Percentiles rank a stretch among this genome's conserved stretches.
phyloP scores from a whole-genome alignment of 1,284 basidiomycete species.

The Peniophora sp. region DNA sequence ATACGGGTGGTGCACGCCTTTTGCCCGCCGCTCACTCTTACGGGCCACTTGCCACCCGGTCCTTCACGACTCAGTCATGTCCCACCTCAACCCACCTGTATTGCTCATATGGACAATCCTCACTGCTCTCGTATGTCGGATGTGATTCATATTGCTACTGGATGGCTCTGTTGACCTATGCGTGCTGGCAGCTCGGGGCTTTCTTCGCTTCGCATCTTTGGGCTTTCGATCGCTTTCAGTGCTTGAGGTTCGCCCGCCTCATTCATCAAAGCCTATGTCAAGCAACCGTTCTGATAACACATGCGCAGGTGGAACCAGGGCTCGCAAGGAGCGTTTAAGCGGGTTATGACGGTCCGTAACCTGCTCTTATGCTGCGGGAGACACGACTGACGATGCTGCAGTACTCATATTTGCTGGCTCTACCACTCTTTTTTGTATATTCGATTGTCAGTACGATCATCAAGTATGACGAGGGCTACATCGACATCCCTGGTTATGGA shows the following conservation, averaged over 20 bases:
- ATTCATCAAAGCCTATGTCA: no score
- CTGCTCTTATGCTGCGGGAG: background rate
- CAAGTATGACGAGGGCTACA: slow-evolving; percentile 64
- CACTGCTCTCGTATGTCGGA: slow-evolving; percentile 34
- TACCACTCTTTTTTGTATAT: slow-evolving; percentile 56
- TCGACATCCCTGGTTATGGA: slow-evolving; percentile 32
- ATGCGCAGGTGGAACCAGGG: slow-evolving; percentile 55
- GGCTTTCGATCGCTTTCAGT: slow-evolving; percentile 71
- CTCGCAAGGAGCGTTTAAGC: slow-evolving; percentile 64
- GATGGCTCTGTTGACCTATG: background rate
- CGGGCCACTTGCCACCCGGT: background rate
- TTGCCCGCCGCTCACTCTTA: no score
- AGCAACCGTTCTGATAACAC: background rate
- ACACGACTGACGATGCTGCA: slow-evolving; percentile 17
- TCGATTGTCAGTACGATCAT: slow-evolving; percentile 55
- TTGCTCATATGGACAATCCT: slow-evolving; percentile 58
- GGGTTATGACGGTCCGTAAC: slow-evolving; percentile 65
- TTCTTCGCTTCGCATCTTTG: slow-evolving; percentile 69
- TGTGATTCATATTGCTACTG: background rate
- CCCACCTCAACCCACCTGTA: slow-evolving; percentile 52
- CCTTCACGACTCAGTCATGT: slow-evolving; percentile 32
- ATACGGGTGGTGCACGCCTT: no score
- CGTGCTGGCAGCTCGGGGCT: slow-evolving; percentile 41
- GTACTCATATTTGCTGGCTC: slow-evolving; percentile 64
- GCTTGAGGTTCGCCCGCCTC: slow-evolving; percentile 44